These are phyloP conservation scores for Sugiyamaella pinicola DNA, from an alignment of 1,139 yeast genomes.

Conservation along the genomic window DNA sequence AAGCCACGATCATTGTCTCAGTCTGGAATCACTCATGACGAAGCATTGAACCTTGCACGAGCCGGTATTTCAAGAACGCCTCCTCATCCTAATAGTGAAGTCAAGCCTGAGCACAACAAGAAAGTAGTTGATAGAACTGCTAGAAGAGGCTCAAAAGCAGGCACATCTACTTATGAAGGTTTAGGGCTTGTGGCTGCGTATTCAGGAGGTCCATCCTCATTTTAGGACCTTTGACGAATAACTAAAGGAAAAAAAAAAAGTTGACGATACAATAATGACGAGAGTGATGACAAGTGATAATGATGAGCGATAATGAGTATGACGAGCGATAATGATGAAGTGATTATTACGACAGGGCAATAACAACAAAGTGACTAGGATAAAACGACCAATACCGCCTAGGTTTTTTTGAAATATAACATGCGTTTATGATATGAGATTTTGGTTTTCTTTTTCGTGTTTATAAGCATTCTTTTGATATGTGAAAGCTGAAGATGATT, in stretches of 20 bases:
- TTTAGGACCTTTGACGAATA: constrained; percentile 29
- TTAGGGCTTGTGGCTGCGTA: constrained; percentile 43
- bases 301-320: background rate
- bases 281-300: background rate
- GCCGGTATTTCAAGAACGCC: constrained; percentile 33
- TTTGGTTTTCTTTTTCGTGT: background rate
- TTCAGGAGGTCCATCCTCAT: constrained; percentile 42
- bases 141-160: constrained; percentile 22
- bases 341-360: background rate
- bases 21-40: constrained; percentile 40
- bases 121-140: constrained; percentile 17
- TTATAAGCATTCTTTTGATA: background rate
- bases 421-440: background rate
- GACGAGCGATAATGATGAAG: background rate
- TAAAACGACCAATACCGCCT: background rate
- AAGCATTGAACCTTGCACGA: constrained; percentile 44
- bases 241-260: too few relatives aligned
- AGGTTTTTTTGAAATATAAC: background rate
- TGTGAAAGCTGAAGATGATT: background rate
- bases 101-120: constrained; percentile 17
- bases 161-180: constrained; percentile 35
- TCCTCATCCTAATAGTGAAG: constrained; percentile 22
- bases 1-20: constrained; percentile 31
- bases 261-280: background rate
- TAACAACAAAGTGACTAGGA: background rate